Base-by-base conservation (phyloP, 768 basidiomycete genomes). In the Amanita molliuscula region DNA sequence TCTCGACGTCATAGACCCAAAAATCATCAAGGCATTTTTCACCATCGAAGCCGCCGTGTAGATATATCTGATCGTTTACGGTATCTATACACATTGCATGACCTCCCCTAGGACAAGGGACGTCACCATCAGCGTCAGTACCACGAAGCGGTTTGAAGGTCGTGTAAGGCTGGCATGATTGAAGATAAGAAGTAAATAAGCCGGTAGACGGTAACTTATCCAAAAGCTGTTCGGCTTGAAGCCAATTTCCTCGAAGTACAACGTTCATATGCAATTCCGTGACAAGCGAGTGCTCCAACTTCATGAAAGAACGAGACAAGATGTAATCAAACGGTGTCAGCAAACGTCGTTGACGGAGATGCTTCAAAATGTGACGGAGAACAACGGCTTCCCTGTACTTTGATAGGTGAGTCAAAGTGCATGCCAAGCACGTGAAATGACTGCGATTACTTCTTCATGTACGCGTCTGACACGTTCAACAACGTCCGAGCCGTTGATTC, bases 51-150 rank as follows among this genome's bases (percentile, higher is more conserved):
- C 88, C 88, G 1, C 88, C 88, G 48, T 88, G 78, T 18, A 90
- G 71, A 59, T 89, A 89, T 25, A 90, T 78, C 38, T 75, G 62
- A 5, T 77, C 76, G 34, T 77, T 72, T 6, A 73, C 68, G 20
- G 73, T 66, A 58, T 89, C 87, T 54, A 88, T 77, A 56, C 84
- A 88, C 84, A 88, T 87, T 18, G 84, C 82, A 54, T 90, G 86
- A 0, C 88, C 88, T 13, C 88, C 84, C 0, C 88, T 78, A 40
- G 77, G 69, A 21, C 74, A 70, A 4, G 88, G 88, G 0, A 73
- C 63, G 55, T 86, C 83, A 7, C 79, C 79, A 56, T 83, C 78
- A 1, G 77, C 70, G 54, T 83, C 77, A n/a, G 76, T 72, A 18
- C 76, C 82, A 33, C 64, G 65, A 1, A 88, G 64, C 13, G 74